A percentile compares a stretch with the other conserved stretches of the same genome.
Evolutionary conservation across 805 yeast genomes (phyloP).

Genomic region (Candida tallmaniae): DNA sequence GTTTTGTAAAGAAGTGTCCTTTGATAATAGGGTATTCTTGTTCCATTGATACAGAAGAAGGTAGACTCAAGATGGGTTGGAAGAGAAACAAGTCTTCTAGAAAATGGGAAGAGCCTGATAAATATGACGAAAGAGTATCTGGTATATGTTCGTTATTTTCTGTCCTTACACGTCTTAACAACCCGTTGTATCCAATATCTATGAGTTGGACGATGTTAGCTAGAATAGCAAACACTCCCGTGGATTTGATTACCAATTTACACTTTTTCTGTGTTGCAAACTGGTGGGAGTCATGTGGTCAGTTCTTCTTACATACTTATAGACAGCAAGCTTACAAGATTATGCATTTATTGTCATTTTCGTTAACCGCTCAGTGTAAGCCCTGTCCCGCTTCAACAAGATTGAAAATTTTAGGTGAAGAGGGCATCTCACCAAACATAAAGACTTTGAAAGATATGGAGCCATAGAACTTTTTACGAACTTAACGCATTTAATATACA

Average conservation of each 20-base stretch:
- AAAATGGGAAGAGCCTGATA: constrained; percentile 58
- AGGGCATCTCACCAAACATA: constrained; percentile 54
- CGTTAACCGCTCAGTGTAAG: constrained; percentile 13
- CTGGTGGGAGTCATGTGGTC: constrained; percentile 90
- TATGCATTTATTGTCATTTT: constrained; percentile 6
- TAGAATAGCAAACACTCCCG: constrained; percentile 57
- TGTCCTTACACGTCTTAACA: constrained; percentile 53
- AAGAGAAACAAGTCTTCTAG: constrained; percentile 41
- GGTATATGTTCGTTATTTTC: constrained; percentile 84
- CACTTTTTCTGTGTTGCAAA: constrained; percentile 69
- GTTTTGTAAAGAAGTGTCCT: constrained; percentile 91
- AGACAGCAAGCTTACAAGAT: constrained; percentile 66
- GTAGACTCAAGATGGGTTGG: constrained; percentile 87
- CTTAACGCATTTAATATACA: background rate
- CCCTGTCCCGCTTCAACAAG: constrained; percentile 77
- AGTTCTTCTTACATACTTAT: constrained; percentile 49
- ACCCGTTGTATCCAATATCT: constrained; percentile 43
- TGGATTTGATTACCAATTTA: constrained; percentile 50
- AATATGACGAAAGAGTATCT: constrained; percentile 79
- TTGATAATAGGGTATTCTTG: constrained; percentile 79
- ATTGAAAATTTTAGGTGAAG: constrained; percentile 73
- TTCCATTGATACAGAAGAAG: constrained; percentile 72
- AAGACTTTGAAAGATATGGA: constrained; percentile 45
- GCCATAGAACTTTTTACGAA: background rate
- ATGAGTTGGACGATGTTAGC: constrained; percentile 70